Base-by-base conservation (phyloP, 371 early-diverging fungal genomes). In the Mucor irregularis region DNA sequence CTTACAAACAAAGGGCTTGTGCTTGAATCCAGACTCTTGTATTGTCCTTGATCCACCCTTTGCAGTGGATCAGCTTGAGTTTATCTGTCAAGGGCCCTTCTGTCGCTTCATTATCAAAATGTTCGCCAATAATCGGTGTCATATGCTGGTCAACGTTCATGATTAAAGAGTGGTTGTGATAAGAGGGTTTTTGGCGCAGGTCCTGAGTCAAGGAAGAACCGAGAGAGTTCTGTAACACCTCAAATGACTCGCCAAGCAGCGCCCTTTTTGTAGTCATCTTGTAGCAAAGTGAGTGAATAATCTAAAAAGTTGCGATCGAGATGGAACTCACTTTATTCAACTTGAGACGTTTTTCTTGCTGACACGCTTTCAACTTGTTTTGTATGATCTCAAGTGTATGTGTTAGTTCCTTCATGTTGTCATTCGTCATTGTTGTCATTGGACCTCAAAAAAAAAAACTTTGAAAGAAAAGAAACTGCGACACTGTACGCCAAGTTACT, bases 1-100 rank as follows among this genome's bases (percentile, higher is more conserved):
- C 14, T 47, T 40, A 56, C 49, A 31, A 21, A 30, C 6, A n/a
- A 40, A 10, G 8, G 1, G 21, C 30, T 16, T 34, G 4, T 8
- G 38, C 54, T 40, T 51, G 62, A 34, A 62, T 56, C 62, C 62
- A 62, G 10, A 62, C 29, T 11, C 46, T 26, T 35, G 35, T 31
- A n/a, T n/a, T n/a, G 21, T 47, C 21, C 6, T 21, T 31, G 31
- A 56, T 6, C 62, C 62, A 62, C 8, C 45, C 61, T n/a, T 30
- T 30, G 43, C 61, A 61, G 4, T 38, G 11, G 2, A 42, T 10
- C 14, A 42, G 13, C 21, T 42, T 24, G 6, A 42, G 25, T 21
- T 25, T 4, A 17, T 39, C 10, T 42, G 25, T 42, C 4, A 4
- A 4, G 4, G 42, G 42, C 25, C 25, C 42, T 24, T 0, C 2